These are phyloP conservation scores for Rhizopogon vinicolor DNA, from an alignment of 768 basidiomycete genomes.

Conservation along the genomic window DNA sequence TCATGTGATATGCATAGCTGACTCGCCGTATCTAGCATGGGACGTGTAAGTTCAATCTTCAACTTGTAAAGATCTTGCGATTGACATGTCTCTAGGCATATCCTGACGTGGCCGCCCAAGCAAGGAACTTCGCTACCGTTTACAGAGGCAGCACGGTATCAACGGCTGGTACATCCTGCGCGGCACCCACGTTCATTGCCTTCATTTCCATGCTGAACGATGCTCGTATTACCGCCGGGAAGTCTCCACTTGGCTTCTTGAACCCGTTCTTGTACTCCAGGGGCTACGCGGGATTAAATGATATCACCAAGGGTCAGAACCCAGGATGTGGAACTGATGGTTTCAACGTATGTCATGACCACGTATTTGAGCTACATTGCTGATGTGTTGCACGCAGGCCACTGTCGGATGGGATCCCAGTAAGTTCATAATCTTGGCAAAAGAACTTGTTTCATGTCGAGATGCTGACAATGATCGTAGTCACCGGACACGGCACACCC, in stretches of 20 bases:
- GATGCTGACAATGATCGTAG: constrained; percentile 21
- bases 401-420: constrained; percentile 60
- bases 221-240: constrained; percentile 40
- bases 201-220: constrained; percentile 66
- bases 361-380: neutral
- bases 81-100: constrained; percentile 33
- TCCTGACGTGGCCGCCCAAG: constrained; percentile 68
- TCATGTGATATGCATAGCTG: neutral
- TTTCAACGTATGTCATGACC: constrained; percentile 48
- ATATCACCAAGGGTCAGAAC: constrained; percentile 55
- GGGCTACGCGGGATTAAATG: constrained; percentile 39
- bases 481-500: constrained; percentile 54
- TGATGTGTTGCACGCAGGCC: constrained; percentile 25
- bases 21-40: constrained; percentile 29
- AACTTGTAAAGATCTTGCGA: neutral
- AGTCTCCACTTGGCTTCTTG: constrained; percentile 55
- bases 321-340: constrained; percentile 59
- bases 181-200: constrained; percentile 60
- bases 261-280: constrained; percentile 55
- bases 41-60: constrained; percentile 40
- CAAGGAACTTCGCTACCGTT: constrained; percentile 43
- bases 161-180: constrained; percentile 61
- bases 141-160: constrained; percentile 31
- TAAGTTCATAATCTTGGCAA: constrained; percentile 25
- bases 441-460: constrained; percentile 1